Evolutionary conservation across 495 filamentous ascomycete species (phyloP).

Genomic region (Hypomontagnella monticulosa): DNA sequence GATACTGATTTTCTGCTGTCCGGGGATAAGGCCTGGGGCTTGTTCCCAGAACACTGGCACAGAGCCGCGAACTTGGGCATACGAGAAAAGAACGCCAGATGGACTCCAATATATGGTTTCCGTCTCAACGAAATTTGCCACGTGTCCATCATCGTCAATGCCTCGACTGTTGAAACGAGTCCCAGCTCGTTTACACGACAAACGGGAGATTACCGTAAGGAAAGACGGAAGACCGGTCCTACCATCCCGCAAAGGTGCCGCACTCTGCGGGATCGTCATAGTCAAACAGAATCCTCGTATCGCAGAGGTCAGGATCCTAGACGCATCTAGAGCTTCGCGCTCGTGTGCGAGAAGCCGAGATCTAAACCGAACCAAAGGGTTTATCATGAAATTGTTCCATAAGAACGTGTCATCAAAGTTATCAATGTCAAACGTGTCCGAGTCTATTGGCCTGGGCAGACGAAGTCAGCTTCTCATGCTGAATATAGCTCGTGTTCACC

Average conservation of each 20-base stretch:
- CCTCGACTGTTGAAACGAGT: conserved; percentile 96
- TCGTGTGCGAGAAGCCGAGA: conserved; percentile 78
- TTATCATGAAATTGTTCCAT: conserved; percentile 99
- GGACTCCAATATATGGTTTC: conserved; percentile 79
- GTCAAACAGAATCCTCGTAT: conserved; percentile 92
- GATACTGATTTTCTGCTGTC: conserved; percentile 93
- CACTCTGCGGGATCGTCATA: conserved; percentile 74
- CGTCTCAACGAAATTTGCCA: conserved; percentile 84
- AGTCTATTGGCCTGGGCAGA: conserved; percentile 58
- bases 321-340: conserved; percentile 77
- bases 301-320: conserved; percentile 89
- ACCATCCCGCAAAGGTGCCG: conserved; percentile 63
- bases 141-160: conserved; percentile 96
- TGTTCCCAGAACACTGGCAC: conserved; percentile 99
- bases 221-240: conserved; percentile 79
- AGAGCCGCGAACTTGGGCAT: conserved; percentile 89
- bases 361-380: conserved; percentile 87
- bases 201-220: conserved; percentile 87
- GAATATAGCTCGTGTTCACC: conserved; percentile 1
- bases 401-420: conserved; percentile 88
- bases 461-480: conserved; percentile 27
- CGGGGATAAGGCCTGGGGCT: conserved; percentile 82
- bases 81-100: conserved; percentile 84
- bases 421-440: conserved; percentile 77
- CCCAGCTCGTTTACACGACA: conserved; percentile 91